Evolutionary conservation across 495 filamentous ascomycete species (phyloP), one percentile per base, ranked within the genome.

Genomic region (Copromyces sp.): DNA sequence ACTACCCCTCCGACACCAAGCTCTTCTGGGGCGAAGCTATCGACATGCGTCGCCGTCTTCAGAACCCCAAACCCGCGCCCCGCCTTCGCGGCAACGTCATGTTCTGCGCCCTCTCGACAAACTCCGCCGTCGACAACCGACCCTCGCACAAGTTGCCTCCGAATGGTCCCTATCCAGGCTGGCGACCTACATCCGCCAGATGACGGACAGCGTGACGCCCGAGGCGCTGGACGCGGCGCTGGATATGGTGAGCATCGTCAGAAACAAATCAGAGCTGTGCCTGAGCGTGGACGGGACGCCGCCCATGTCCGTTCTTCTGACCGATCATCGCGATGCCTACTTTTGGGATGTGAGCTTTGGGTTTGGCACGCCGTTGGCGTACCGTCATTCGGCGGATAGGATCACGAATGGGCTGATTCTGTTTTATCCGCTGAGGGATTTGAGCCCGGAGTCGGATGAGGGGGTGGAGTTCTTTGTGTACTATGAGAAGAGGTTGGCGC

Each of bases 381-480:
- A 74, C 39, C 69, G 79, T 40, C 77, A 78, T 45, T 73, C 78
- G 3, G 79, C 77, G 41, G 78, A 76, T 65, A 61, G 69, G 24
- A 72, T 82, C 12, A 76, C 78, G 39, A 76, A 77, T 70, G 78
- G 79, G 1, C 40, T 79, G 7, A 69, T 75, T 9, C n/a, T 80
- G 14, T 68, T 81, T 24, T 83, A 83, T 47, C 78, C 81, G 17
- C 75, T 76, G 11, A 72, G 77, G 12, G 32, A 61, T 5, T 69
- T 68, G 5, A 68, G 35, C 0, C 70, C 71, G 5, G 77, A 74
- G 9, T 78, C 82, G 65, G 81, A 85, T 69, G 82, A 86, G 68
- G 85, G 85, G 1, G 78, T 74, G 20, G 84, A 85, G 75, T 80
- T 86, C 72, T 75, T 79, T 38, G 78, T 86, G 53, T 68, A 78